Conservation (phyloP, 2,329 filamentous ascomycete species). For the Ascochyta pisi region DNA sequence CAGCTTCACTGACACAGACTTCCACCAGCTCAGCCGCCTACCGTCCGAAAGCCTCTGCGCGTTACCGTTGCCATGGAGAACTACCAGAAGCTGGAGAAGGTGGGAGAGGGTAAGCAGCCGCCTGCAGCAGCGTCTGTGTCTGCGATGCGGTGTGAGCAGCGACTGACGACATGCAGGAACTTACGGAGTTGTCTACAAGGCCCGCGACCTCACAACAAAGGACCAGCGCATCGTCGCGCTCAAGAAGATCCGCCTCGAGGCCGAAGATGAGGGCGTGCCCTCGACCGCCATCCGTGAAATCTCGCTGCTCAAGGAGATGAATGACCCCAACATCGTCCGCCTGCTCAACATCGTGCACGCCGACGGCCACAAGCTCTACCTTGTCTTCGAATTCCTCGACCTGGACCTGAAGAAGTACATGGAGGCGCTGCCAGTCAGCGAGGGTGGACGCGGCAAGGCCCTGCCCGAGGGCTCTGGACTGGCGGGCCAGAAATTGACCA, state of each 20-base stretch:
- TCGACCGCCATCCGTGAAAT: slow-evolving; percentile 95
- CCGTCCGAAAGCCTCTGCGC: slow-evolving; percentile 26
- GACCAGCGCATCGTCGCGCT: slow-evolving; percentile 84
- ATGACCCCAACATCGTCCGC: slow-evolving; percentile 86
- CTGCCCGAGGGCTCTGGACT: slow-evolving; percentile 77
- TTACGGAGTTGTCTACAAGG: slow-evolving; percentile 95
- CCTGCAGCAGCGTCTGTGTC: neutral
- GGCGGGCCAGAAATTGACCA: slow-evolving; percentile 70
- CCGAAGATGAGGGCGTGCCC: slow-evolving; percentile 92
- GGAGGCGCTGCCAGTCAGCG: slow-evolving; percentile 83
- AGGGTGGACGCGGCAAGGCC: slow-evolving; percentile 84
- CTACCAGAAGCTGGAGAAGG: slow-evolving; percentile 96
- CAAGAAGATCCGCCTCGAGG: slow-evolving; percentile 95
- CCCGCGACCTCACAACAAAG: slow-evolving; percentile 79
- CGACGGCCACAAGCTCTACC: slow-evolving; percentile 92
- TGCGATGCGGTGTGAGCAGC: neutral
- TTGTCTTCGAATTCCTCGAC: slow-evolving; percentile 91
- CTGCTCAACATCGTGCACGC: slow-evolving; percentile 93
- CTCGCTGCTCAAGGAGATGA: slow-evolving; percentile 92
- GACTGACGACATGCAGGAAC: slow-evolving; percentile 67
- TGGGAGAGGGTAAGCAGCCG: slow-evolving; percentile 77
- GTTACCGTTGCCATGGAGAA: slow-evolving; percentile 74
- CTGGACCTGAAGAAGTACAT: slow-evolving; percentile 95
- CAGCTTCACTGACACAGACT: neutral
- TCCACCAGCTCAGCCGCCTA: slow-evolving; percentile 27